These are phyloP conservation scores for Ophiostoma pallidulum DNA, from an alignment of 2,329 filamentous ascomycete genomes.

Conservation along the genomic window DNA sequence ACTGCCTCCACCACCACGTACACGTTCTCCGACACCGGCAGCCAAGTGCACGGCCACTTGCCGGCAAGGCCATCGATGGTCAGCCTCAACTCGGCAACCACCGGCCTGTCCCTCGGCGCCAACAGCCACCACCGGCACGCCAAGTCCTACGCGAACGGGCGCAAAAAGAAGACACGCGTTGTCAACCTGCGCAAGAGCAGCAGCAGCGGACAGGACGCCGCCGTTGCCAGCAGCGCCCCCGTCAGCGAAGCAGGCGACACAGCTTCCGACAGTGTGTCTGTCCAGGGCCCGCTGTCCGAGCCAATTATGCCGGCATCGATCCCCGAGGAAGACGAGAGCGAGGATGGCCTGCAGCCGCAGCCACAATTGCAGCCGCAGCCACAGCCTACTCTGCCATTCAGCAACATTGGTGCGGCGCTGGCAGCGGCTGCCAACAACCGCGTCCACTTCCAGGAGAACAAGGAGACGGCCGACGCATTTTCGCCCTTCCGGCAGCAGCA, in stretches of 20 bases:
- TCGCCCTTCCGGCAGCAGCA: slow-evolving; percentile 7
- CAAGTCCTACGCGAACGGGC: slow-evolving; percentile 47
- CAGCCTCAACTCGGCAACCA: slow-evolving; percentile 51
- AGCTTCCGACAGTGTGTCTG: slow-evolving; percentile 38
- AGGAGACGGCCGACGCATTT: neutral
- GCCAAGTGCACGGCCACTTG: slow-evolving; percentile 50
- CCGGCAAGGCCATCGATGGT: slow-evolving; percentile 60
- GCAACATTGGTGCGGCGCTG: slow-evolving; percentile 8
- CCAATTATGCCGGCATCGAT: slow-evolving; percentile 47
- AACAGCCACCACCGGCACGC: slow-evolving; percentile 45
- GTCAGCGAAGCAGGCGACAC: slow-evolving; percentile 42
- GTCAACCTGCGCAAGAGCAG: slow-evolving; percentile 66
- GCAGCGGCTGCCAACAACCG: slow-evolving; percentile 4
- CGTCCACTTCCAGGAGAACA: slow-evolving; percentile 1
- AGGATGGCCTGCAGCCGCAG: neutral
- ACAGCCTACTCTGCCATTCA: neutral
- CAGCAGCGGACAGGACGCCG: slow-evolving; percentile 7
- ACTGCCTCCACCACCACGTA: slow-evolving; percentile 55
- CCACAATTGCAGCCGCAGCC: neutral
- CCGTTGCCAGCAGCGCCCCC: slow-evolving; percentile 34
- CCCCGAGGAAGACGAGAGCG: slow-evolving; percentile 45
- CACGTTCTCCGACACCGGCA: slow-evolving; percentile 64
- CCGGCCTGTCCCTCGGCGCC: slow-evolving; percentile 54
- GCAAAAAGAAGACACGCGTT: slow-evolving; percentile 76
- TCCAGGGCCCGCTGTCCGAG: slow-evolving; percentile 52